These are phyloP conservation scores for Salix purpurea DNA, from an alignment of 345 rosid genomes.

Conservation along the genomic window DNA sequence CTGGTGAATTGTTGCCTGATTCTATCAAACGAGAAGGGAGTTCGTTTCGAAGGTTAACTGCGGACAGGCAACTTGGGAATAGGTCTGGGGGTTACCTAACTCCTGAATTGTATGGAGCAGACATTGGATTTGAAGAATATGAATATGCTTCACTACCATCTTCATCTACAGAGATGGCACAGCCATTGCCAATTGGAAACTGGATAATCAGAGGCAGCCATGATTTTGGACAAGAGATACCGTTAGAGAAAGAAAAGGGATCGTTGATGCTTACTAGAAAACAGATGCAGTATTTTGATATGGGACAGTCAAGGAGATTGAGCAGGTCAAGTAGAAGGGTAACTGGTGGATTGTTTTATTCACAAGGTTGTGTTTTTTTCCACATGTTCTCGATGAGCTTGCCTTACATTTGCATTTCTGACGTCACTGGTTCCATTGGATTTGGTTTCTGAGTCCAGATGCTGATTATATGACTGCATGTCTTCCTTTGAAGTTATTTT, in stretches of 20 bases:
- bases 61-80: slow-evolving; percentile 2
- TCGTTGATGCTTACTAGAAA: neutral
- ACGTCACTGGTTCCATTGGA: too few species aligned
- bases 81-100: slow-evolving; percentile 5
- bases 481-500: too few species aligned
- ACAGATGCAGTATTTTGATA: neutral
- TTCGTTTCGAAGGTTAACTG: neutral
- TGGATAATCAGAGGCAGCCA: slow-evolving; percentile 14
- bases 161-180: neutral
- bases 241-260: neutral
- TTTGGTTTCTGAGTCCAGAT: neutral
- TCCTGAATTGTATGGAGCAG: slow-evolving; percentile 11
- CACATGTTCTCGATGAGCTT: neutral
- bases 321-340: neutral
- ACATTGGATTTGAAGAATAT: slow-evolving; percentile 12
- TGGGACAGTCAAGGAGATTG: neutral
- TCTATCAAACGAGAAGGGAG: neutral
- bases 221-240: slow-evolving; percentile 1
- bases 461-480: neutral
- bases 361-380: slow-evolving; percentile 17
- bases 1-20: neutral
- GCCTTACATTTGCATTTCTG: too few species aligned
- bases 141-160: slow-evolving; percentile 5
- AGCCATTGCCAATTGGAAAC: slow-evolving; percentile 20
- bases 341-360: slow-evolving; percentile 1